These are phyloP conservation scores for Stachybotrys chartarum DNA, from an alignment of 2,329 filamentous ascomycete genomes.

Conservation along the genomic window DNA sequence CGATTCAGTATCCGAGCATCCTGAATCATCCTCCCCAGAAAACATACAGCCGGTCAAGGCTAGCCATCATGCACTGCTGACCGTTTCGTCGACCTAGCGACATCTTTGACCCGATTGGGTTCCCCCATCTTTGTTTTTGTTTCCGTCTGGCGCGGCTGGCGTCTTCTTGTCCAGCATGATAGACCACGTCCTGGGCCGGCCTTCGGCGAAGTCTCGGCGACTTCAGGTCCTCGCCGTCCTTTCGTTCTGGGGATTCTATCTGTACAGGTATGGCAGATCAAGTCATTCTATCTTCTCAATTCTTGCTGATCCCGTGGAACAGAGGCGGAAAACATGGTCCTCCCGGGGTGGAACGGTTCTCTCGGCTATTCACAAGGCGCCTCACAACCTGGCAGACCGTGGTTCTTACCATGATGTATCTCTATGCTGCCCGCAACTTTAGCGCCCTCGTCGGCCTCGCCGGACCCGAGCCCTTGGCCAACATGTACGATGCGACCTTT, in stretches of 20 bases:
- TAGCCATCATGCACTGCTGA: neutral
- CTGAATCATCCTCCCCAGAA: neutral
- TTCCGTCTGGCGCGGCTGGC: too few relatives aligned
- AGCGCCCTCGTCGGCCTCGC: slow-evolving; percentile 87
- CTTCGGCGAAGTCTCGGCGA: slow-evolving; percentile 84
- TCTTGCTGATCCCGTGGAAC: slow-evolving; percentile 9
- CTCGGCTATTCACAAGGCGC: slow-evolving; percentile 58
- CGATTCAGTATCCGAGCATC: neutral
- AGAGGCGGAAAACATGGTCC: slow-evolving; percentile 87
- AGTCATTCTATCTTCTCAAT: neutral
- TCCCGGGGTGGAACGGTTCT: slow-evolving; percentile 64
- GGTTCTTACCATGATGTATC: slow-evolving; percentile 78
- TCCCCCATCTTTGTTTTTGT: too few relatives aligned
- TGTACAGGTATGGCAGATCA: slow-evolving; percentile 53
- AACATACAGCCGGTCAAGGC: too few relatives aligned
- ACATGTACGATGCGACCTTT: slow-evolving; percentile 86
- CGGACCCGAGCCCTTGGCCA: slow-evolving; percentile 86
- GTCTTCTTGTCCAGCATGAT: slow-evolving; percentile 34
- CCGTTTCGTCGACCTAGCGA: neutral
- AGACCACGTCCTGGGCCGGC: slow-evolving; percentile 89
- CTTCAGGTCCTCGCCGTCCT: slow-evolving; percentile 89
- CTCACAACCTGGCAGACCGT: slow-evolving; percentile 88
- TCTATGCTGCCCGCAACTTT: slow-evolving; percentile 90
- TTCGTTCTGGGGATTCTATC: slow-evolving; percentile 83
- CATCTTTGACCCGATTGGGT: neutral